Evolutionary conservation across 495 filamentous ascomycete genomes (phyloP).

Genomic region (Bacidia gigantensis): DNA sequence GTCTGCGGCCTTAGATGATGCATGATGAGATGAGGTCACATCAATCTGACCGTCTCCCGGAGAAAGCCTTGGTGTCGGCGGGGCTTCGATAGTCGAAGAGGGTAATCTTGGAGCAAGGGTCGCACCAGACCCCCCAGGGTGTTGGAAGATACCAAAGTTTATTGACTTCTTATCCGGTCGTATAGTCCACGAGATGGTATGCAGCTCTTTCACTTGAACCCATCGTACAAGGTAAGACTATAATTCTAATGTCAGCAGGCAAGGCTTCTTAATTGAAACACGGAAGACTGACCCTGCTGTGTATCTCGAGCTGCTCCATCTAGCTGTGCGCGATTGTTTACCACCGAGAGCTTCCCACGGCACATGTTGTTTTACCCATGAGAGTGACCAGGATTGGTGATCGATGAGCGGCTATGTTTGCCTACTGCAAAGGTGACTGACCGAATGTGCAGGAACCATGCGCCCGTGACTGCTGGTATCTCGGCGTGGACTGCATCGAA

Average conservation of each 20-base stretch:
- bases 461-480: too few relatives aligned
- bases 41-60: constrained; percentile 29
- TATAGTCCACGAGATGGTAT: constrained; percentile 95
- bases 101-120: constrained; percentile 36
- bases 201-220: constrained; percentile 75
- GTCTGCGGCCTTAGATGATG: constrained; percentile 53
- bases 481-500: too few relatives aligned
- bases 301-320: constrained; percentile 95
- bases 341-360: too few relatives aligned
- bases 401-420: too few relatives aligned
- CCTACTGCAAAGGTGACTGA: too few relatives aligned
- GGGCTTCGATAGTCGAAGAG: constrained; percentile 34
- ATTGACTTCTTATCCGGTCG: constrained; percentile 93
- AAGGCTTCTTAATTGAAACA: not conserved
- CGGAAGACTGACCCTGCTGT: constrained; percentile 65
- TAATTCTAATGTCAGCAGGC: not conserved
- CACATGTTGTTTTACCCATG: too few relatives aligned
- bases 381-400: too few relatives aligned
- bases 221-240: constrained; percentile 97
- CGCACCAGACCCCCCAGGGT: constrained; percentile 55
- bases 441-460: too few relatives aligned
- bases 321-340: too few relatives aligned
- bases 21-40: constrained; percentile 33
- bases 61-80: constrained; percentile 24
- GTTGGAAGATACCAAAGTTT: constrained; percentile 96